Evolutionary conservation across 2,329 filamentous ascomycete genomes (phyloP), one percentile per base, ranked within the genome.

Genomic region (Cyphellophora europaea): DNA sequence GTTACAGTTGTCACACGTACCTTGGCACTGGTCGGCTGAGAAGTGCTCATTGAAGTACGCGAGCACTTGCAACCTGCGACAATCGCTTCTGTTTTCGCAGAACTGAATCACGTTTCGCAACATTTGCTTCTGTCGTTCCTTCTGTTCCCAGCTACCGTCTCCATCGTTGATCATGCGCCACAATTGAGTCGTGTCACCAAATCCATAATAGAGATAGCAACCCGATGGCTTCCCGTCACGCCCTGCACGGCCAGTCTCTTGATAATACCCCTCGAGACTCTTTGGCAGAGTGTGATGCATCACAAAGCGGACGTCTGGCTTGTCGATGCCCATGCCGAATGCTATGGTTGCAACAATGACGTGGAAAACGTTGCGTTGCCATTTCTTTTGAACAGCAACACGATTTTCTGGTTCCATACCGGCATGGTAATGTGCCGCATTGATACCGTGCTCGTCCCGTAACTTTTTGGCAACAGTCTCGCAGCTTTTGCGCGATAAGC

Each of bases 291-390:
- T 83, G 51, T 93, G 81, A 53, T 98, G 93, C 27, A 98, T 85
- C 19, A 98, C 91, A 55, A 93, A 98, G 17, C 91, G 82, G 31
- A 98, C 91, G 55, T 98, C 82, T 1, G 88, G 76, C 57, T 98
- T 98, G 65, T 98, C 91, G 46, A 98, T 98, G n/a, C 91, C 91
- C 91, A 98, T 98, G 5, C 91, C 91, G 54, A 98, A 98, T 15
- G 91, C 91, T 56, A 98, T 96, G 0, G 91, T 98, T 13, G 91
- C 93, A 32, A 98, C 91, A 28, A 98, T 93, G 19, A 98, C 83
- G 48, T 94, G 82, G 50, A 80, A 74, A 33, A 67, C 63, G 5
- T 87, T 86, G 28, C 62, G 65, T 56, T 98, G 91, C 91, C 91
- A 98, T 18, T 77, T 59, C 41, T 72, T 72, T 56, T 96, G 89